Conservation (phyloP, 805 yeast species). For the Kuraishia borneana region DNA sequence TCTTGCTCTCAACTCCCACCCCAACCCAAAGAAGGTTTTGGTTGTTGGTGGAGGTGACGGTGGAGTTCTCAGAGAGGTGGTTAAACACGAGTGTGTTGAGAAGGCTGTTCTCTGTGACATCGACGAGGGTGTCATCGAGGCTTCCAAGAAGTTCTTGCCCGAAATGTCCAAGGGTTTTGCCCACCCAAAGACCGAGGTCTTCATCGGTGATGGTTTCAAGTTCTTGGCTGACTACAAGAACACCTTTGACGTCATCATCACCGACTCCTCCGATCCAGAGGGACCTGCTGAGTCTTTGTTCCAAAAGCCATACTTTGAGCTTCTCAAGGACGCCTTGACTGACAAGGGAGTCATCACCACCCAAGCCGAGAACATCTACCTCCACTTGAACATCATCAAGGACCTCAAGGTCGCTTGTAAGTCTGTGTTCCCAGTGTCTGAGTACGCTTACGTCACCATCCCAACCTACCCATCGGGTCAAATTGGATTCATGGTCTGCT, state of each 20-base stretch:
- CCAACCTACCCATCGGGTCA: slow-evolving; percentile 89
- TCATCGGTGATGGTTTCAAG: slow-evolving; percentile 77
- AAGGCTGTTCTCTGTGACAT: slow-evolving; percentile 76
- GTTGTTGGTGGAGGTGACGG: slow-evolving; percentile 97
- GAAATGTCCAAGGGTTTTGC: slow-evolving; percentile 57
- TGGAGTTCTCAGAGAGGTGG: slow-evolving; percentile 82
- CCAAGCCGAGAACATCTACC: slow-evolving; percentile 78
- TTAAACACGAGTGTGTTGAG: slow-evolving; percentile 52
- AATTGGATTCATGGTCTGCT: slow-evolving; percentile 66
- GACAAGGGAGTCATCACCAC: slow-evolving; percentile 63
- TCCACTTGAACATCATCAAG: slow-evolving; percentile 43
- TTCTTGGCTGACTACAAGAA: slow-evolving; percentile 37
- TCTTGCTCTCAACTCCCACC: slow-evolving; percentile 70
- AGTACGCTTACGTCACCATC: slow-evolving; percentile 69
- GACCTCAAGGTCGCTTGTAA: slow-evolving; percentile 35
- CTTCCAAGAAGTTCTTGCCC: slow-evolving; percentile 65
- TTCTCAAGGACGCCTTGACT: slow-evolving; percentile 52
- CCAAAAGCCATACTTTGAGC: slow-evolving; percentile 62
- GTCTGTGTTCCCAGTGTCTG: slow-evolving; percentile 47
- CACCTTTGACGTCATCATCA: slow-evolving; percentile 68
- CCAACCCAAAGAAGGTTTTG: slow-evolving; percentile 60
- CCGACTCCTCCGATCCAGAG: slow-evolving; percentile 92
- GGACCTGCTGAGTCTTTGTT: slow-evolving; percentile 89
- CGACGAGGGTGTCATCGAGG: slow-evolving; percentile 69
- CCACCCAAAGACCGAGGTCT: slow-evolving; percentile 55